Evolutionary conservation across 148 eudicot species (phyloP).

Genomic region (Rhododendron molle): DNA sequence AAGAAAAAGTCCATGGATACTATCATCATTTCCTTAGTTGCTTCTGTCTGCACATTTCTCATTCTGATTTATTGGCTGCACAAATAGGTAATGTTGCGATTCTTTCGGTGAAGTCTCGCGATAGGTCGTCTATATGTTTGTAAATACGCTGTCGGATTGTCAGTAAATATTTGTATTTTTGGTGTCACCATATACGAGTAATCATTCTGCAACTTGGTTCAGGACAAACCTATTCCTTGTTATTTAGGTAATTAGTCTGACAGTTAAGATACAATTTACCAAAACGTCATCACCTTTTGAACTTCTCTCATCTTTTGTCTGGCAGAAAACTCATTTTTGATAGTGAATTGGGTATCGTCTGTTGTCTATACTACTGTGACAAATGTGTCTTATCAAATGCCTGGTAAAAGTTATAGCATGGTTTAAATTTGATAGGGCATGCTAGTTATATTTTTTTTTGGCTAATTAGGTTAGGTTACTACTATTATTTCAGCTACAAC

Average conservation of each 20-base stretch:
- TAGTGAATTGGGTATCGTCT: neutral
- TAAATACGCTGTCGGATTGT: neutral
- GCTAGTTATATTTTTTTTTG: neutral
- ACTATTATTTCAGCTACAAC: neutral
- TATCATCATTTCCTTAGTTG: conserved; percentile 83
- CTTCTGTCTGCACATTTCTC: conserved; percentile 92
- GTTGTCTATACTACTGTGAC: neutral
- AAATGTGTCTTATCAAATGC: neutral
- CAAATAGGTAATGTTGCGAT: conserved; percentile 32
- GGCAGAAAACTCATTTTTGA: neutral
- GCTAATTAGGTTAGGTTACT: neutral
- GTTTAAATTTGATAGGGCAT: neutral
- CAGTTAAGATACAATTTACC: neutral
- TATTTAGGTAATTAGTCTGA: neutral
- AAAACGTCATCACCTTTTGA: neutral
- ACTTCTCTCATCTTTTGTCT: neutral
- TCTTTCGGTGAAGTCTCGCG: neutral
- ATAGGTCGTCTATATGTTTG: neutral
- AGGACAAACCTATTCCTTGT: neutral
- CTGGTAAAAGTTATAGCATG: neutral
- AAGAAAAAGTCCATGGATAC: conserved; percentile 99
- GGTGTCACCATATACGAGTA: neutral
- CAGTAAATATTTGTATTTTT: neutral
- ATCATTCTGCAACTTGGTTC: neutral
- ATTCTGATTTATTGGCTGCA: conserved; percentile 88